Base-by-base conservation (phyloP, 495 filamentous ascomycete genomes). In the Hypoxylon intermedium region DNA sequence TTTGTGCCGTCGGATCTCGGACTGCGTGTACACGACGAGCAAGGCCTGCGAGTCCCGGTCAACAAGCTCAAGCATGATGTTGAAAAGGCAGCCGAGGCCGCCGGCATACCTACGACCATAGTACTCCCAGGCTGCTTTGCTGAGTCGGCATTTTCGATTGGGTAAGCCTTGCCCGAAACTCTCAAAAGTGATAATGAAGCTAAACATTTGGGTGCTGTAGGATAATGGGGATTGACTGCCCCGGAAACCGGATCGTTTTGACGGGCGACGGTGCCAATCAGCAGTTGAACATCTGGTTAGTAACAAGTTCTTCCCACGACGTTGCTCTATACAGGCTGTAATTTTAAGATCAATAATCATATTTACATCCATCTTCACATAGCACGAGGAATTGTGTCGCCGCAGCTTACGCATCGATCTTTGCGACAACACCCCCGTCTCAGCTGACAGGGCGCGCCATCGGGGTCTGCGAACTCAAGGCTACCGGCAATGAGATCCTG, bases 1-100 rank as follows among this genome's bases (percentile, higher is more conserved):
- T 69, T 67, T 42, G 63, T 69, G n/a, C 63, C 67, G 20, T 69
- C 58, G 9, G 55, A 67, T 11, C 59, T 69, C 18, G 59, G 46
- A 2, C 31, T 67, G 20, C 54, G 51, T 19, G 47, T 33, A 5
- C 6, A 3, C 12, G 55, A 63, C 16, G 51, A 63, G 55, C 30
- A 58, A 18, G 58, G 51, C 6, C 28, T 63, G 2, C 51, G 21
- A 24, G 47, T 67, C n/a, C 55, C 59, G 5, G 59, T 50, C 2
- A 60, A 58, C 28, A 67, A 67, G 36, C 33, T 45, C 6, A 67
- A 67, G 38, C 20, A 46, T 9, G 63, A 63, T 2, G 63, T 69
- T 23, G 54, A 63, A n/a, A 36, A 53, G 21, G 63, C 63, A 24
- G 63, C 58, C 9, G 56, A 60, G 54, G 46, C 49, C n/a, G 67